Conservation (phyloP, 2,329 filamentous ascomycete genomes). For the Cadophora malorum region DNA sequence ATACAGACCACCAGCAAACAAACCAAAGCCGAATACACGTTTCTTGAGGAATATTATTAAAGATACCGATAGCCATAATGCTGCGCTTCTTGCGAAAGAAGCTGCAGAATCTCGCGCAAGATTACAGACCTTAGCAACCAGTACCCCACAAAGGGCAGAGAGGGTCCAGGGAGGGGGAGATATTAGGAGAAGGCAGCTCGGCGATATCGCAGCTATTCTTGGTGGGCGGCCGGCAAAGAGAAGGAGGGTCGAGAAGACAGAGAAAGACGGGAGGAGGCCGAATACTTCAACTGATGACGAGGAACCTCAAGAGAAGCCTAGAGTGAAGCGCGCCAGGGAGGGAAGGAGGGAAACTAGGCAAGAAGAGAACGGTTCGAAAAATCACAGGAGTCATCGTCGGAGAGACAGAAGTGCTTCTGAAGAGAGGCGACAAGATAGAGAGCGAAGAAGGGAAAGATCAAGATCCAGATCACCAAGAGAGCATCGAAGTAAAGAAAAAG, state of each 20-base stretch:
- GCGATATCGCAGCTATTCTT: slow-evolving; percentile 65
- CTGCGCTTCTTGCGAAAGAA: slow-evolving; percentile 83
- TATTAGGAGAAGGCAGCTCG: slow-evolving; percentile 63
- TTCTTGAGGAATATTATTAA: slow-evolving; percentile 89
- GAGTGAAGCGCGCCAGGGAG: slow-evolving; percentile 8
- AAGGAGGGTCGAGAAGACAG: slow-evolving; percentile 32
- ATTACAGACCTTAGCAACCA: slow-evolving; percentile 64
- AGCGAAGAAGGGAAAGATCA: slow-evolving; percentile 35
- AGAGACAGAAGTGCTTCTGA: slow-evolving; percentile 38
- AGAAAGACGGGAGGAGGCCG: slow-evolving; percentile 18
- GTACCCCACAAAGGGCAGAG: slow-evolving; percentile 43
- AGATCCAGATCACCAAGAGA: slow-evolving; percentile 38
- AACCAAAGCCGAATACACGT: slow-evolving; percentile 88
- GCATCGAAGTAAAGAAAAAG: slow-evolving; percentile 39
- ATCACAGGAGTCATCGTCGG: slow-evolving; percentile 43
- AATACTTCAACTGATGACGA: slow-evolving; percentile 35
- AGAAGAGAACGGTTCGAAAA: slow-evolving; percentile 24
- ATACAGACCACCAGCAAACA: slow-evolving; percentile 56
- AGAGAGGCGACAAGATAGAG: slow-evolving; percentile 30
- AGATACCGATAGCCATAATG: slow-evolving; percentile 88
- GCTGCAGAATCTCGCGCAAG: slow-evolving; percentile 77
- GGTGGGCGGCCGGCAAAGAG: slow-evolving; percentile 47
- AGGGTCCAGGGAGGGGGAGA: slow-evolving; percentile 55
- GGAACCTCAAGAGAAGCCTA: slow-evolving; percentile 24
- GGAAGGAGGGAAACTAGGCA: slow-evolving; percentile 20